These are phyloP conservation scores for Cardamine resedifolia DNA, from an alignment of 345 rosid genomes.

Conservation along the genomic window DNA sequence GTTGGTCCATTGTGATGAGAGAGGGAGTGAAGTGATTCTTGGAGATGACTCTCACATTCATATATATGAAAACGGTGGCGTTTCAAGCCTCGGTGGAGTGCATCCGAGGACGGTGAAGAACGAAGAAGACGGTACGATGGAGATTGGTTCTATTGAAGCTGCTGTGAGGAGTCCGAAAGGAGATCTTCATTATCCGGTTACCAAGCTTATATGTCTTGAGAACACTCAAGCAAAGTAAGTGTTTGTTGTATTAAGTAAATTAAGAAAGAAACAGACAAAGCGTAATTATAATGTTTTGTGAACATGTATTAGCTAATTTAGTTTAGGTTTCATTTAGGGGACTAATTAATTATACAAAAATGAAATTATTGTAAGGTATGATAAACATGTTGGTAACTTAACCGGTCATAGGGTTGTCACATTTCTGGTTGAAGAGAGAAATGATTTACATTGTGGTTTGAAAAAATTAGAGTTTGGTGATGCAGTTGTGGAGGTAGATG, in stretches of 20 bases:
- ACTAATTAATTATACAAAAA: neutral
- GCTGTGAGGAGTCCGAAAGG: conserved; percentile 71
- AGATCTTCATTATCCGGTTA: conserved; percentile 73
- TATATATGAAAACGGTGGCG: conserved; percentile 82
- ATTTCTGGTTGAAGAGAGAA: too few relatives aligned
- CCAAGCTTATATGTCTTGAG: conserved; percentile 91
- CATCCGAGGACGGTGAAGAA: conserved; percentile 83
- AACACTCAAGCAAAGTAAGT: conserved; percentile 90
- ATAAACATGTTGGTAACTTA: neutral
- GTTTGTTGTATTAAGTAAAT: neutral
- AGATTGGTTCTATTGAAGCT: conserved; percentile 66
- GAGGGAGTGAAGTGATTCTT: conserved; percentile 96
- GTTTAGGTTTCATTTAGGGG: conserved; percentile 1
- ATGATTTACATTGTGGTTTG: neutral
- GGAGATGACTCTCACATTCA: conserved; percentile 84
- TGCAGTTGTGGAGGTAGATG: conserved; percentile 89
- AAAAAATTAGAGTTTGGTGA: conserved; percentile 10
- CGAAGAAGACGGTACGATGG: conserved; percentile 81
- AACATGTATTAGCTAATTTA: neutral
- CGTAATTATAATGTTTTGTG: neutral
- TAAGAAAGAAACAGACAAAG: neutral
- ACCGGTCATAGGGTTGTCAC: neutral
- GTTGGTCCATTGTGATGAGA: conserved; percentile 76
- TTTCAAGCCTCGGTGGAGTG: conserved; percentile 85
- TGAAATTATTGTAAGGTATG: neutral